phyloP scores from a whole-genome alignment of 1,284 basidiomycete species.

The Melampsora medusae region DNA sequence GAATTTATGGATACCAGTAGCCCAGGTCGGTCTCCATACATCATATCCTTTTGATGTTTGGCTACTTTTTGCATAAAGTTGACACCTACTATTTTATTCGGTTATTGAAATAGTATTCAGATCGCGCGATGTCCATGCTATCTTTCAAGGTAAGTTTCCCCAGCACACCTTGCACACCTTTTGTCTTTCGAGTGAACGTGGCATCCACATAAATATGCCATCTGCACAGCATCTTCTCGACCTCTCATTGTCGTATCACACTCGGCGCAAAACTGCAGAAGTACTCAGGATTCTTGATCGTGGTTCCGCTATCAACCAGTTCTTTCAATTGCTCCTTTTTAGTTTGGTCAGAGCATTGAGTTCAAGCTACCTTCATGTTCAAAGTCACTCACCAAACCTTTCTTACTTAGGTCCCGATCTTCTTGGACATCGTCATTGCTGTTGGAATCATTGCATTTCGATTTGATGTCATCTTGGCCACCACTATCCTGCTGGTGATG shows the following conservation, averaged over 20 bases:
- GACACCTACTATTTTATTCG: too few species aligned
- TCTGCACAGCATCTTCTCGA: conserved; percentile 49
- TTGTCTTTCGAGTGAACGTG: not conserved
- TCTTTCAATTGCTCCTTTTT: conserved; percentile 38
- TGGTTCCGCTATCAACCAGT: conserved; percentile 60
- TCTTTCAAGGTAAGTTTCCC: not conserved
- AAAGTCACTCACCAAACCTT: conserved; percentile 8
- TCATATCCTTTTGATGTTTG: not conserved
- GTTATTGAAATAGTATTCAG: conserved; percentile 31
- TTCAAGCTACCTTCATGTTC: conserved; percentile 53
- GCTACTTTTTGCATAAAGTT: conserved; percentile 24
- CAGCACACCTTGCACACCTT: conserved; percentile 3
- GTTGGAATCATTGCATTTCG: conserved; percentile 40
- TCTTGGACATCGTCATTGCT: conserved; percentile 41
- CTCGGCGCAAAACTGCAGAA: conserved; percentile 67
- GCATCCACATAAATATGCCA: not conserved
- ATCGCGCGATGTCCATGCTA: conserved; percentile 48
- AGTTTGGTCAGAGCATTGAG: conserved; percentile 42
- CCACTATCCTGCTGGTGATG: conserved; percentile 37
- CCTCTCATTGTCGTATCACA: conserved; percentile 81
- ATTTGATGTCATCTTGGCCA: conserved; percentile 40
- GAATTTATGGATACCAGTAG: conserved; percentile 63
- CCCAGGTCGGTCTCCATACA: conserved; percentile 73
- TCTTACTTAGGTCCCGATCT: conserved; percentile 24
- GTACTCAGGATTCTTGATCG: conserved; percentile 67